Evolutionary conservation across 192 early-diverging fungal species (phyloP), one percentile per base, ranked within the genome.

Genomic region (Coemansia sp.): DNA sequence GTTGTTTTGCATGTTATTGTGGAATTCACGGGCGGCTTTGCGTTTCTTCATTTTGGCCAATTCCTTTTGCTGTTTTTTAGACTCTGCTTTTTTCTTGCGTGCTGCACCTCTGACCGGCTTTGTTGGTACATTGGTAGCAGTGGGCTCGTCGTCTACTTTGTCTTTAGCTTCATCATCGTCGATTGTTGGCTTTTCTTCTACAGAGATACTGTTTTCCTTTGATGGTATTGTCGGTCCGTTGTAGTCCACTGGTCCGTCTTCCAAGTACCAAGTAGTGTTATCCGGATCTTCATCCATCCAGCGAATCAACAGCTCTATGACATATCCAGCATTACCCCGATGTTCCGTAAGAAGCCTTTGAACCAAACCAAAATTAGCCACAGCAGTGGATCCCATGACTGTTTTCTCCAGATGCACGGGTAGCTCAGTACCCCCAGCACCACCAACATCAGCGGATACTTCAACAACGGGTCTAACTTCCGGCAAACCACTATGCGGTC

Each of bases 401-500:
- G 64, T 61, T 25, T 79, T 82, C 47, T 88, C 86, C 22, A n/a
- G n/a, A n/a, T n/a, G n/a, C n/a, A n/a, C n/a, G n/a, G n/a, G n/a
- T n/a, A n/a, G n/a, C n/a, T n/a, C 3, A 27, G 30, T 32, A 32
- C 30, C 11, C 5, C 6, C 11, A 32, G 6, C 11, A 32, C 6
- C 11, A 32, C 11, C 11, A 32, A 11, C 11, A 32, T 32, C 11
- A 32, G 30, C 6, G 30, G 5, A 8, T 32, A 32, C 30, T 5
- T 32, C 5, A 11, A 32, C 30, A n/a, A n/a, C n/a, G n/a, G n/a
- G n/a, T n/a, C n/a, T 80, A 19, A 87, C 85, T 23, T 82, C 59
- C 2, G 87, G 85, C 36, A 73, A 58, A 11, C 87, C 87, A 1
- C 57, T 61, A 18, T 78, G 67, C 14, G 87, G 86, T 0, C 86